phyloP scores from a whole-genome alignment of 2,329 filamentous ascomycete genomes.

The Stagonosporopsis rhizophila region DNA sequence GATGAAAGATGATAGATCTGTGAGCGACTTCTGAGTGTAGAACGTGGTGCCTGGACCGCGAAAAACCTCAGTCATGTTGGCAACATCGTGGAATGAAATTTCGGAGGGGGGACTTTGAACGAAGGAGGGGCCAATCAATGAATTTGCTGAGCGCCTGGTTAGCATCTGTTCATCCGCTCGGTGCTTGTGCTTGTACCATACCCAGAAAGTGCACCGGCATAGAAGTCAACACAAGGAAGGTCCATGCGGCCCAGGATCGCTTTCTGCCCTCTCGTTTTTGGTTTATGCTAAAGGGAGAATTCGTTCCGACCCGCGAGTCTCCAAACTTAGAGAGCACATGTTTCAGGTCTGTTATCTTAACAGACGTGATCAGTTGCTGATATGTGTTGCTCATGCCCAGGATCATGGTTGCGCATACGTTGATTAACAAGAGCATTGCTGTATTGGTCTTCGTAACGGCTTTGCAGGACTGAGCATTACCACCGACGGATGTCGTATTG shows the following conservation, averaged over 20 bases:
- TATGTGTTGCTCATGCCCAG: constrained; percentile 46
- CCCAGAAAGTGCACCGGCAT: constrained; percentile 40
- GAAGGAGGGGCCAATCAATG: constrained; percentile 35
- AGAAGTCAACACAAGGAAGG: constrained; percentile 34
- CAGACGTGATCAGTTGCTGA: constrained; percentile 39
- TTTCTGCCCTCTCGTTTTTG: constrained; percentile 33
- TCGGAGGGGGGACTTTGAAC: constrained; percentile 21
- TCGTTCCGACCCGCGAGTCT: constrained; percentile 42
- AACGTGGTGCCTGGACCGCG: not conserved
- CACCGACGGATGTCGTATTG: constrained; percentile 34
- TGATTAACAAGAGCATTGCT: constrained; percentile 35
- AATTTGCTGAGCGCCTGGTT: constrained; percentile 27
- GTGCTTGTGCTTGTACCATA: constrained; percentile 6
- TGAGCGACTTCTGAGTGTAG: not conserved
- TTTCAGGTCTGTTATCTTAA: constrained; percentile 36
- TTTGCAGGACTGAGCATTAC: constrained; percentile 27
- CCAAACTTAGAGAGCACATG: constrained; percentile 37
- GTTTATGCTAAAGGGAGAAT: constrained; percentile 43
- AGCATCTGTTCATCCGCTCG: not conserved
- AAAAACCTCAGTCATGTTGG: not conserved
- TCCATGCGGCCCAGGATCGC: constrained; percentile 37
- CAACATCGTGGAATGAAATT: constrained; percentile 21
- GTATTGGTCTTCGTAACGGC: constrained; percentile 30
- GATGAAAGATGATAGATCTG: not conserved
- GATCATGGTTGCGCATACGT: constrained; percentile 41